These are phyloP conservation scores for Citrus sp. DNA, from an alignment of 345 rosid species.

Conservation along the genomic window DNA sequence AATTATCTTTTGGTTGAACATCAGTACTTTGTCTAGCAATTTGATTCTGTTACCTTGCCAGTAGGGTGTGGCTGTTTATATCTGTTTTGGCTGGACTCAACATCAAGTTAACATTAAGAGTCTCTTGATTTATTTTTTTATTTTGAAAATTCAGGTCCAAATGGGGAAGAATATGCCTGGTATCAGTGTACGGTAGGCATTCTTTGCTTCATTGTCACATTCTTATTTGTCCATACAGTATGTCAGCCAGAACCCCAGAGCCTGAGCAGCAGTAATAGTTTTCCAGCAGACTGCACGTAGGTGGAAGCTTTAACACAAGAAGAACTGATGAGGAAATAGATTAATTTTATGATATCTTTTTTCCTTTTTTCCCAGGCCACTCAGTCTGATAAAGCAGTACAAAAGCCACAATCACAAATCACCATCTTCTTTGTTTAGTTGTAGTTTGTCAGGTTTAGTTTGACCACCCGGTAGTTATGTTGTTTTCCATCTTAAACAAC, in stretches of 20 bases:
- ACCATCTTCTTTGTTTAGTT: background rate
- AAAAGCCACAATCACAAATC: background rate
- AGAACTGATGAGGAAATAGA: background rate
- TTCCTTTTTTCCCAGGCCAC: background rate
- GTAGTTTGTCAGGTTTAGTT: background rate
- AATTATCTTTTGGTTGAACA: background rate
- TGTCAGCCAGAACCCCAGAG: background rate
- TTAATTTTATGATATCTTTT: background rate
- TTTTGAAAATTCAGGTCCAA: constrained; percentile 56
- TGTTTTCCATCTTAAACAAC: constrained; percentile 3
- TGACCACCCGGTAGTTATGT: background rate
- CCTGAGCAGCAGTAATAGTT: background rate
- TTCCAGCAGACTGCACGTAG: background rate
- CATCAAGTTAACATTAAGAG: background rate
- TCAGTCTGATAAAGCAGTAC: background rate
- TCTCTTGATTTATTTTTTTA: background rate
- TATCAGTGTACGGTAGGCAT: constrained; percentile 92
- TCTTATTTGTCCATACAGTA: background rate
- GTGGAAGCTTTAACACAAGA: background rate
- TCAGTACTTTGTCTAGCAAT: background rate
- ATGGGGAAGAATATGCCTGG: constrained; percentile 95
- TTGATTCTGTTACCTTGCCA: background rate
- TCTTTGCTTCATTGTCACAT: constrained; percentile 3
- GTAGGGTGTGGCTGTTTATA: background rate
- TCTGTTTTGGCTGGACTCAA: background rate